Evolutionary conservation across 2,329 filamentous ascomycete species (phyloP).

Genomic region (Colletotrichum sp.): DNA sequence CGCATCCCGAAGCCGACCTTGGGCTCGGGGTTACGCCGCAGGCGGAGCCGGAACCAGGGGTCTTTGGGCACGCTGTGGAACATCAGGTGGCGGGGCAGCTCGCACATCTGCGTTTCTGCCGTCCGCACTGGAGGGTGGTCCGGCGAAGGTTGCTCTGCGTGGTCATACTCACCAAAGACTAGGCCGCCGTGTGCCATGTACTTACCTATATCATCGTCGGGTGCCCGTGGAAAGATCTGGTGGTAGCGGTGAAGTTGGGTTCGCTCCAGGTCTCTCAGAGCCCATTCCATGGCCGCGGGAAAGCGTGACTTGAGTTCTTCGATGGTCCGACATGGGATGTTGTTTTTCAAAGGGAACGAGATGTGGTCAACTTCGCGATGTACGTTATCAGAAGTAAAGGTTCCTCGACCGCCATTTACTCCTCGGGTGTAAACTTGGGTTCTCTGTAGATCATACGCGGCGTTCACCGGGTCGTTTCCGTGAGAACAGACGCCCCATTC

Average conservation of each 20-base stretch:
- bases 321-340: not conserved
- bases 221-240: not conserved
- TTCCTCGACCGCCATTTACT: not conserved
- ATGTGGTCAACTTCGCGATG: not conserved
- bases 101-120: not conserved
- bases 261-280: not conserved
- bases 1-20: not conserved
- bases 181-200: conserved; percentile 3
- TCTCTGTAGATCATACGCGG: conserved; percentile 6
- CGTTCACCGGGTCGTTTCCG: not conserved
- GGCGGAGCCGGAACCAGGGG: not conserved
- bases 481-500: conserved; percentile 16
- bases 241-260: not conserved
- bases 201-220: conserved; percentile 1
- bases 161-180: not conserved
- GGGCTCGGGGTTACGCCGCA: not conserved
- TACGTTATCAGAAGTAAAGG: not conserved
- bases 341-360: not conserved
- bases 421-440: conserved; percentile 9
- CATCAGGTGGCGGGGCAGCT: not conserved
- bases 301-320: not conserved
- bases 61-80: conserved; percentile 2
- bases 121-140: not conserved
- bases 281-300: not conserved
- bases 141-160: not conserved